Evolutionary conservation across 169 alveolate genomes (phyloP).

Genomic region (Neospora caninum): DNA sequence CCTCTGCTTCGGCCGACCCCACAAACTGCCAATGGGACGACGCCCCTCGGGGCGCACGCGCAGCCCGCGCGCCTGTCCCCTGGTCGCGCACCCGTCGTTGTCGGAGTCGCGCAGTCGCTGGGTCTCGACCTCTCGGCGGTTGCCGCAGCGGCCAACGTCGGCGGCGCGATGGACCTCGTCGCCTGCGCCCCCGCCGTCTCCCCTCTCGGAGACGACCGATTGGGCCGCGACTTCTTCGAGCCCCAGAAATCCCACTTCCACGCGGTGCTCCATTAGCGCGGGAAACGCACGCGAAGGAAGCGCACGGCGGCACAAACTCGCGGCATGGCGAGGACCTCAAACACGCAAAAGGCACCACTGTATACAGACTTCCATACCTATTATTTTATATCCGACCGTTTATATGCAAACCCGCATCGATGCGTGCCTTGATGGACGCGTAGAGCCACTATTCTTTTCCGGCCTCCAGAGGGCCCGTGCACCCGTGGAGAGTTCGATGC

Average conservation of each 20-base stretch:
- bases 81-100: not conserved
- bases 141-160: not conserved
- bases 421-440: too few species aligned
- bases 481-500: too few species aligned
- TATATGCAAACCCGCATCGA: too few species aligned
- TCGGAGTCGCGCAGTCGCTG: conserved; percentile 1
- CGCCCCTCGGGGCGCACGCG: not conserved
- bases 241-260: not conserved
- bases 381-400: too few species aligned
- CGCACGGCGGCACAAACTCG: too few species aligned
- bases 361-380: too few species aligned
- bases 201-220: not conserved
- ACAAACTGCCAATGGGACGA: not conserved
- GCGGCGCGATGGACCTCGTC: not conserved
- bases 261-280: not conserved
- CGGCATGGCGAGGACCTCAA: too few species aligned
- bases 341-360: too few species aligned
- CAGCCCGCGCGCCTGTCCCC: not conserved
- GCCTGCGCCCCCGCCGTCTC: too few species aligned
- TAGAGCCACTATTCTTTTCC: too few species aligned
- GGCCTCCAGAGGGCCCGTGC: too few species aligned
- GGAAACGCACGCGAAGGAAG: not conserved
- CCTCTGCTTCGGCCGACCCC: not conserved
- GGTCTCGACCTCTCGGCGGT: not conserved
- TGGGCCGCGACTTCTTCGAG: not conserved